Evolutionary conservation across 306 rosid species (phyloP).

Genomic region (Delonix regia): DNA sequence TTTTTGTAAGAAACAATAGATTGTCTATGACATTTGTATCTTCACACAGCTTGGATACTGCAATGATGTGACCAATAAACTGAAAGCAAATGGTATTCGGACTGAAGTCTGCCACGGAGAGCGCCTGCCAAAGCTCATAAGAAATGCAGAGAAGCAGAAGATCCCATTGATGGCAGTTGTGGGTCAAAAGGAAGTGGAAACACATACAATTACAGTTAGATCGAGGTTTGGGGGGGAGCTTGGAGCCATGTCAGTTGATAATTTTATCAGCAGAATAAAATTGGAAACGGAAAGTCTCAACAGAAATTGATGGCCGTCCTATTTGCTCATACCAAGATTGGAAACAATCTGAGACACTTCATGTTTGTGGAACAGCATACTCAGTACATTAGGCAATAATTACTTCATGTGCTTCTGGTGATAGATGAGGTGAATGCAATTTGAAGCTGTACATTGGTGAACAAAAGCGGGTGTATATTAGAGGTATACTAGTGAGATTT

Average conservation of each 20-base stretch:
- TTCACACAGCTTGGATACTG: slow-evolving; percentile 72
- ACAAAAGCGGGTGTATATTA: neutral
- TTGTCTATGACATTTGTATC: slow-evolving; percentile 20
- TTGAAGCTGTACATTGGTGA: neutral
- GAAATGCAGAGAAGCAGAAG: slow-evolving; percentile 92
- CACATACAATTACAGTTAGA: slow-evolving; percentile 72
- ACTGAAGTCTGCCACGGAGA: slow-evolving; percentile 88
- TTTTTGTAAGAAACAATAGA: neutral
- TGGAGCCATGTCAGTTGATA: slow-evolving; percentile 80
- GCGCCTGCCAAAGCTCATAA: slow-evolving; percentile 89
- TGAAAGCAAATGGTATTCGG: slow-evolving; percentile 70
- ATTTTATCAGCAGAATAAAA: slow-evolving; percentile 70
- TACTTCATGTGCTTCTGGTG: neutral
- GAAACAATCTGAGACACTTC: slow-evolving; percentile 5
- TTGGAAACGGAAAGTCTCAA: slow-evolving; percentile 54
- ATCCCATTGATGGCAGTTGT: slow-evolving; percentile 96
- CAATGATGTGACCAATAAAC: slow-evolving; percentile 63
- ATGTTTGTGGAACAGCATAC: no score
- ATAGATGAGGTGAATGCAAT: neutral
- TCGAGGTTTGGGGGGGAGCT: slow-evolving; percentile 87
- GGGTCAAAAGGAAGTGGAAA: slow-evolving; percentile 87
- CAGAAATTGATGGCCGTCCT: slow-evolving; percentile 15
- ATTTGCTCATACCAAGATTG: slow-evolving; percentile 5
- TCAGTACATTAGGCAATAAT: no score
- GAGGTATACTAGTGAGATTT: neutral